These are phyloP conservation scores for Monilinia vaccinii-corymbosi DNA, from an alignment of 2,329 filamentous ascomycete genomes.

Conservation along the genomic window DNA sequence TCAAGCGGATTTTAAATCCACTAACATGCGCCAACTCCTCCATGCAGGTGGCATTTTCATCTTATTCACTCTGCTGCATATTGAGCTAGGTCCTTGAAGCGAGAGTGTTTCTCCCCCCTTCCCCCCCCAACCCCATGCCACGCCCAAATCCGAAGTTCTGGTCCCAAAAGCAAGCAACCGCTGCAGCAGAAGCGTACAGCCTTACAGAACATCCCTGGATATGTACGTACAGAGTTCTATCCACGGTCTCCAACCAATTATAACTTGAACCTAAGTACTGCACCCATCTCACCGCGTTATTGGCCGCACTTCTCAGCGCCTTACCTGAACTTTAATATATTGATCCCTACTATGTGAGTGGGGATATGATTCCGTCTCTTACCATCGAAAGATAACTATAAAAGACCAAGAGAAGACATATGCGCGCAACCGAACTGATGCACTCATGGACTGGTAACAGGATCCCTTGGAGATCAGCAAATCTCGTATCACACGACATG, in stretches of 20 bases:
- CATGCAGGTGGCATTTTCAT: background rate
- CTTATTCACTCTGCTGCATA: background rate
- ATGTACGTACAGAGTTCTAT: background rate
- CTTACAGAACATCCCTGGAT: conserved; percentile 10
- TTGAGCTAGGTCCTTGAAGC: background rate
- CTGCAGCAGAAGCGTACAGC: conserved; percentile 15
- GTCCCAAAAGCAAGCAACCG: conserved; percentile 12
- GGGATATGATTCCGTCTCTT: background rate
- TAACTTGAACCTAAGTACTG: background rate
- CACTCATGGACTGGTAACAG: background rate
- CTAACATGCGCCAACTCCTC: background rate
- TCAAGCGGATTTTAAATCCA: background rate
- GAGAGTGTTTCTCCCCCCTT: background rate
- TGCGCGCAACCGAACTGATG: background rate
- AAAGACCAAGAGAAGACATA: background rate
- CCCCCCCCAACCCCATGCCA: background rate
- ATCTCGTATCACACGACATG: conserved; percentile 18
- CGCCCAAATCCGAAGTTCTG: conserved; percentile 7
- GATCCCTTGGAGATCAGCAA: conserved; percentile 7
- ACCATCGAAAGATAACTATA: background rate
- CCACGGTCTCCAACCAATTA: background rate
- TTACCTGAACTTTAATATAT: background rate
- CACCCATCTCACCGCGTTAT: conserved; percentile 7
- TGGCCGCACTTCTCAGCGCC: conserved; percentile 1
- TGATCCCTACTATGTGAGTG: background rate